phyloP scores from a whole-genome alignment of 78 protist species.

The Parvularia atlantis region DNA sequence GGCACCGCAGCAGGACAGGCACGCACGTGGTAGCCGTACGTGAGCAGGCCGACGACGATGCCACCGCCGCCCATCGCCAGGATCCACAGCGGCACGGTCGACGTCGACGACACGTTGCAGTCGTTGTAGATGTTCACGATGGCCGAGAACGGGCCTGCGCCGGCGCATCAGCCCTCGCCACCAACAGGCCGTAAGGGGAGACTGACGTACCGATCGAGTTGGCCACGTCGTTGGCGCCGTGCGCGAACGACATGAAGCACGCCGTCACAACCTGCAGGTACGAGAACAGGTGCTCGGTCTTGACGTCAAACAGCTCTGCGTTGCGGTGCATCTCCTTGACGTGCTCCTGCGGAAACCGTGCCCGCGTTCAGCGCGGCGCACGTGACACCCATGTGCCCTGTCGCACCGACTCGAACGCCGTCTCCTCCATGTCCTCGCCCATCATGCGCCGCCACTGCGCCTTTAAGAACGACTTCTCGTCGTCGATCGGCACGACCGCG shows the following conservation, averaged over 20 bases:
- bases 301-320: slow-evolving; percentile 5
- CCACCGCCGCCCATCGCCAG: slow-evolving; percentile 29
- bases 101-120: neutral
- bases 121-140: neutral
- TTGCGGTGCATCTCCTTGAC: neutral
- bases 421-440: too few relatives aligned
- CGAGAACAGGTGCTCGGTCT: neutral
- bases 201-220: slow-evolving; percentile 33
- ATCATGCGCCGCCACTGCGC: too few relatives aligned
- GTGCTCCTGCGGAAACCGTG: too few relatives aligned
- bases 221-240: slow-evolving; percentile 42
- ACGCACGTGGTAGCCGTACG: slow-evolving; percentile 34
- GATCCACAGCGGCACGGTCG: slow-evolving; percentile 19
- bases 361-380: too few relatives aligned
- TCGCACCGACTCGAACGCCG: too few relatives aligned
- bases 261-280: slow-evolving; percentile 17
- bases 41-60: slow-evolving; percentile 28
- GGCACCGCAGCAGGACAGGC: too few relatives aligned
- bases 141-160: slow-evolving; percentile 27
- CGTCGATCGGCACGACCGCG: too few relatives aligned
- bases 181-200: neutral
- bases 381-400: too few relatives aligned
- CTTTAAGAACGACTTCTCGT: too few relatives aligned
- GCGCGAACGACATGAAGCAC: slow-evolving; percentile 14
- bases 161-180: neutral